These are phyloP conservation scores for Parastagonospora avenae DNA, from an alignment of 2,329 filamentous ascomycete genomes.

Conservation along the genomic window DNA sequence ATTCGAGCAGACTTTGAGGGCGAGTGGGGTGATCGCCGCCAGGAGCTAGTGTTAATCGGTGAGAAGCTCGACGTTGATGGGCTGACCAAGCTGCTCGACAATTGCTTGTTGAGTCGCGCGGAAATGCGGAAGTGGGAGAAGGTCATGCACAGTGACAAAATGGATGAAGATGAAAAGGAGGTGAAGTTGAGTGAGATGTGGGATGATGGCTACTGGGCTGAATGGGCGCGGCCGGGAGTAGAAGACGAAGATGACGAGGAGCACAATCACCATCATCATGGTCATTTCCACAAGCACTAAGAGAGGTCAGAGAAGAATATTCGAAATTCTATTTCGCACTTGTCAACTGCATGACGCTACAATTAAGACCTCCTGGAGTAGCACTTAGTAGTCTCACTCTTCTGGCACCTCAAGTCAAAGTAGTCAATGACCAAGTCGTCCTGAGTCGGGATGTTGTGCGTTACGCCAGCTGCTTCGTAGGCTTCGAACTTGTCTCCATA, in stretches of 20 bases:
- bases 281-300: neutral
- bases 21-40: conserved; percentile 70
- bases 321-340: neutral
- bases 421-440: conserved; percentile 38
- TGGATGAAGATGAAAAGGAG: conserved; percentile 47
- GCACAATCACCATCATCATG: neutral
- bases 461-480: conserved; percentile 35
- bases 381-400: conserved; percentile 12
- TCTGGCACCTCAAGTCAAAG: conserved; percentile 36
- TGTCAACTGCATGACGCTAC: neutral
- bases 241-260: conserved; percentile 30
- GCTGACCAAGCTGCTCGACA: conserved; percentile 62
- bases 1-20: conserved; percentile 58
- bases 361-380: conserved; percentile 14
- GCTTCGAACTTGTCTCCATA: conserved; percentile 41
- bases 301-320: neutral
- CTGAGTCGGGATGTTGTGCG: conserved; percentile 41
- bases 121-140: conserved; percentile 56
- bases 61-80: conserved; percentile 62
- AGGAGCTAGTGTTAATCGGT: conserved; percentile 76
- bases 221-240: conserved; percentile 48
- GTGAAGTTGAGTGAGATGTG: conserved; percentile 58
- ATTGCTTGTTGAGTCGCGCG: conserved; percentile 64
- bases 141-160: conserved; percentile 40
- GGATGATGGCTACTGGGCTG: conserved; percentile 65